Percentiles rank a stretch among this genome's conserved stretches.
Evolutionary conservation across 2,329 filamentous ascomycete species (phyloP).

Genomic region (Pseudogymnoascus sp.): DNA sequence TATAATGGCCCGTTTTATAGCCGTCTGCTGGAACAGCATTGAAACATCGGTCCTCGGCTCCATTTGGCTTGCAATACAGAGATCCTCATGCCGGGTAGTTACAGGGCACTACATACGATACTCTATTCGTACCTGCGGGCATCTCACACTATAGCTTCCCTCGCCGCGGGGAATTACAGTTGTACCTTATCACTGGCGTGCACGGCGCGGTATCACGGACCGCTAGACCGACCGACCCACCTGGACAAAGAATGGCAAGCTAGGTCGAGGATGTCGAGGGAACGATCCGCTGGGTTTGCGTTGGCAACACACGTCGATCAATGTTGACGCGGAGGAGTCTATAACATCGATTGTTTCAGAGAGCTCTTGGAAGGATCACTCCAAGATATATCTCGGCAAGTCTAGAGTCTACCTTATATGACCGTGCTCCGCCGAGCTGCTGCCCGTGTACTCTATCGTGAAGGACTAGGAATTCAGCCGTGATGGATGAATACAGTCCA

Average conservation of each 20-base stretch:
- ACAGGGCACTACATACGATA: background rate
- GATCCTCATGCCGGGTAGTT: background rate
- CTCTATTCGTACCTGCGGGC: background rate
- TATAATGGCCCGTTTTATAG: slow-evolving; percentile 4
- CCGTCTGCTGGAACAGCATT: background rate
- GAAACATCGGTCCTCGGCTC: background rate
- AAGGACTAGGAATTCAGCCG: slow-evolving; percentile 3
- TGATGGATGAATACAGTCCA: background rate
- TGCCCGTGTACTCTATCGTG: slow-evolving; percentile 1
- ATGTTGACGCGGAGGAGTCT: background rate
- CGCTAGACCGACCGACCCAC: slow-evolving; percentile 2
- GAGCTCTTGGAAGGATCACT: background rate
- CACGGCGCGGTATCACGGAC: background rate
- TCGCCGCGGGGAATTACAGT: background rate
- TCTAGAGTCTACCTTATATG: background rate
- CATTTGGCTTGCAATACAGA: background rate
- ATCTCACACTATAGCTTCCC: background rate
- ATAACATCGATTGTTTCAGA: slow-evolving; percentile 1
- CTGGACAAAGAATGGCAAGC: background rate
- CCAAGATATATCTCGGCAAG: slow-evolving; percentile 5
- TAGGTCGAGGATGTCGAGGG: background rate
- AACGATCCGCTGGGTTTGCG: background rate
- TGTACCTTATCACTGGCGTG: slow-evolving; percentile 7
- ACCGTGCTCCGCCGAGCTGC: background rate
- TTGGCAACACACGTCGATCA: background rate